Percentiles rank a stretch among this genome's conserved stretches.
phyloP scores from a whole-genome alignment of 108 stramenopile genomes.

The Nannochloropsis gaditana region DNA sequence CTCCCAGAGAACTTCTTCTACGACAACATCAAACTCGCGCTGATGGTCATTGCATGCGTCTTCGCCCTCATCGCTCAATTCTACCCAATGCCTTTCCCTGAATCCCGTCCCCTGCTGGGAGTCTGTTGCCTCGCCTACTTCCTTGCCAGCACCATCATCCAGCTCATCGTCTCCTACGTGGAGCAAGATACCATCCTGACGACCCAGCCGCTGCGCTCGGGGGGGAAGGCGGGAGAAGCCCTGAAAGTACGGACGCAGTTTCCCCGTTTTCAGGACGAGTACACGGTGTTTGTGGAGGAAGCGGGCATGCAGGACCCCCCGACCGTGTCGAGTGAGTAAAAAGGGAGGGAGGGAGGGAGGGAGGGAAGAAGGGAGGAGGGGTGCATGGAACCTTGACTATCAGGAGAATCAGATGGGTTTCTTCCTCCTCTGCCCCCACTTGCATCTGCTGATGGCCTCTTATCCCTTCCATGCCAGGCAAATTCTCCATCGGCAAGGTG shows the following conservation, averaged over 20 bases:
- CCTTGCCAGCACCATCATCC: conserved; percentile 73
- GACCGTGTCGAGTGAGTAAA: conserved; percentile 20
- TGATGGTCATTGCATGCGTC: conserved; percentile 80
- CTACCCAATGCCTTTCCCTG: conserved; percentile 82
- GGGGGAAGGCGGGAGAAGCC: not conserved
- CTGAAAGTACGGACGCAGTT: conserved; percentile 31
- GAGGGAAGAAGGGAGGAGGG: not conserved
- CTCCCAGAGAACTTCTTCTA: conserved; percentile 65
- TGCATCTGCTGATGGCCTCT: not conserved
- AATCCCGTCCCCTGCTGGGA: conserved; percentile 72
- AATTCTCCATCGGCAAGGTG: conserved; percentile 21
- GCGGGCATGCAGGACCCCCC: conserved; percentile 24
- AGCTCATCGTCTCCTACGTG: conserved; percentile 81
- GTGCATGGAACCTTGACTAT: not conserved
- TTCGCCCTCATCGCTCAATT: conserved; percentile 90
- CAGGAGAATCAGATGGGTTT: not conserved
- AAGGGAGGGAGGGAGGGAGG: not conserved
- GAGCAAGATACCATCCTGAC: conserved; percentile 81
- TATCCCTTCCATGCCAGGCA: not conserved
- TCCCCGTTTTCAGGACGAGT: conserved; percentile 31
- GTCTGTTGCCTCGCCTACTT: conserved; percentile 84
- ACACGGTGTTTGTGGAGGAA: conserved; percentile 30
- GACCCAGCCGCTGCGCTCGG: conserved; percentile 33
- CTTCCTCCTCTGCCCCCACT: not conserved
- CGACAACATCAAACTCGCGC: conserved; percentile 79